Evolutionary conservation across 176 grass and related monocot genomes (phyloP), one percentile per base, ranked within the genome.

Genomic region (Oryza rufipogon): DNA sequence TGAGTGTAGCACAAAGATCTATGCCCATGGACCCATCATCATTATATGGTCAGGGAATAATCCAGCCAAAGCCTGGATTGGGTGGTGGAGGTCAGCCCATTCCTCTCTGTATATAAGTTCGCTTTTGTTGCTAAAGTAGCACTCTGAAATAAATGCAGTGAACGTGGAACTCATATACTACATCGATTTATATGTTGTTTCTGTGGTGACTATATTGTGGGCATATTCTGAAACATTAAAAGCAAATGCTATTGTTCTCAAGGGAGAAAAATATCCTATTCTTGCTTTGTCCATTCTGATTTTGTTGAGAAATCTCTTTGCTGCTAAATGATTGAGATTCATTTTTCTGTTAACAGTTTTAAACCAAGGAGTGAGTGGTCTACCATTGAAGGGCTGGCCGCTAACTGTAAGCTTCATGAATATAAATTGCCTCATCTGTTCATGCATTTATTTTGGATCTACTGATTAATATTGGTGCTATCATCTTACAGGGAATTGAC

Each of bases 301-400:
- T 90, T 66, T 66, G 58, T 46, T 85, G 74, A 63, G 58, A 63
- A 9, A 23, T 63, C 8, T 23, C 20, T 10, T 4, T 23, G 7
- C 10, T 63, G 6, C n/a, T 10, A 63, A 63, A 63, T n/a, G 2
- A 23, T 63, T 63, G 58, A 64, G 56, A 80, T 78, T 61, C 74
- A 30, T 77, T 83, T 65, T 84, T 17, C 41, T 79, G 52, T 86
- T 6, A 83, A 84, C 88, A 99, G 97, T 90, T 66, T 58, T 99
- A 46, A 99, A 89, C 79, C 97, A 99, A 94, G 97, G 93, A 79
- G 93, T 94, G 66, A 94, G 91, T 83, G 81, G 97, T 87, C 89
- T 96, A 89, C 93, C 97, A 46, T 92, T 99, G 86, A 99, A 99
- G 81, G 97, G 97, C 67, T 99, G 97, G 97, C 97, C 97, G 22